Percentiles rank a stretch among this genome's conserved stretches.
Conservation (phyloP, 2,329 filamentous ascomycete species). For the Botrytis aclada region DNA sequence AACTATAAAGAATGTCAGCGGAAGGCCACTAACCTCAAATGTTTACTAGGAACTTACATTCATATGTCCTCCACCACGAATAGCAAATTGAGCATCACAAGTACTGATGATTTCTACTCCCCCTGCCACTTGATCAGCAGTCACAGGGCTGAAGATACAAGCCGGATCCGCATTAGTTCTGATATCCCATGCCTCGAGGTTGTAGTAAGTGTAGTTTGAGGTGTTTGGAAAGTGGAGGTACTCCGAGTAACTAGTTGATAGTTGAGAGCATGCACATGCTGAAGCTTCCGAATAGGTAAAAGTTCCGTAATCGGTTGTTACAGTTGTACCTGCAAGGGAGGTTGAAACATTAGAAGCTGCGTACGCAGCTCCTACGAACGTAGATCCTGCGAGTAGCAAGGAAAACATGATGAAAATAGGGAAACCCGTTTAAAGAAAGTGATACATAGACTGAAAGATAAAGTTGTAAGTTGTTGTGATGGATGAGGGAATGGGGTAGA, state of each 20-base stretch:
- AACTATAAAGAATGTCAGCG: conserved; percentile 19
- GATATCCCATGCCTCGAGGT: conserved; percentile 7
- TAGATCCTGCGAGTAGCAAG: neutral
- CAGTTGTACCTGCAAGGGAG: neutral
- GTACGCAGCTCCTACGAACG: neutral
- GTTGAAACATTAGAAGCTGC: neutral
- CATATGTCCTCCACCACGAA: conserved; percentile 31
- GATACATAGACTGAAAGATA: neutral
- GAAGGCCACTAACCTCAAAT: neutral
- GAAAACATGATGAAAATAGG: neutral
- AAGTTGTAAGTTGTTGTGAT: neutral
- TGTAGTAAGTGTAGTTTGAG: neutral
- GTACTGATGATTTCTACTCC: conserved; percentile 24
- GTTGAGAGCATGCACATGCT: conserved; percentile 13
- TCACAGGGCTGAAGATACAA: conserved; percentile 12
- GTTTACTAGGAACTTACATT: neutral
- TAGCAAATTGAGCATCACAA: conserved; percentile 29
- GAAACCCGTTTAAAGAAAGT: neutral
- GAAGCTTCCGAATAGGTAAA: neutral
- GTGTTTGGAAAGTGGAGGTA: neutral
- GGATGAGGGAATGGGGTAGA: neutral
- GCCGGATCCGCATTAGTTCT: conserved; percentile 8
- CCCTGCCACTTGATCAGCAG: conserved; percentile 22
- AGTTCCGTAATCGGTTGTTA: neutral
- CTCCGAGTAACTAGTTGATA: neutral